Evolutionary conservation across 371 early-diverging fungal species (phyloP).

Genomic region (Dichotomocladium elegans): DNA sequence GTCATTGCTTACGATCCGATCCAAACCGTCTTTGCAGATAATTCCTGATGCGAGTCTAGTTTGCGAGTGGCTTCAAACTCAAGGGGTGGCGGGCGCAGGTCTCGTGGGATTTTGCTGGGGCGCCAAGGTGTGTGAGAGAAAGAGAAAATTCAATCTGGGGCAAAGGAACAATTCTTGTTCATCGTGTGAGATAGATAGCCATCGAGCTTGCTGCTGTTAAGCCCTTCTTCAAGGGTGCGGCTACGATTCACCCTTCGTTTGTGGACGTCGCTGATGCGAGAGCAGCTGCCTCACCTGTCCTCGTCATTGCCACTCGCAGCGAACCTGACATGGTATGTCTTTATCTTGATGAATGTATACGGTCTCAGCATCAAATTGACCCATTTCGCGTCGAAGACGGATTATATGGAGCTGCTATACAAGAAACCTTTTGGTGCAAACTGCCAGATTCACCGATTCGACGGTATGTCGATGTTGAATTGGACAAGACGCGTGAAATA

Average conservation of each 20-base stretch:
- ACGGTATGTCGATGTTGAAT: slow-evolving; percentile 22
- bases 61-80: slow-evolving; percentile 30
- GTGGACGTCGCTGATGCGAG: slow-evolving; percentile 50
- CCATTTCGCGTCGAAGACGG: slow-evolving; percentile 32
- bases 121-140: slow-evolving; percentile 26
- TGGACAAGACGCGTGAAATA: background rate
- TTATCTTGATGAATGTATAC: no score
- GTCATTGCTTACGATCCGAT: background rate
- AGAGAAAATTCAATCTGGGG: background rate
- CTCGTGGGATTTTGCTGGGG: slow-evolving; percentile 73
- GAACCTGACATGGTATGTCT: slow-evolving; percentile 53
- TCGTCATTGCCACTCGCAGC: slow-evolving; percentile 59
- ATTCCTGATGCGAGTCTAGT: slow-evolving; percentile 33
- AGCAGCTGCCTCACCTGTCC: slow-evolving; percentile 50
- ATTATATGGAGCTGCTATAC: slow-evolving; percentile 40
- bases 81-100: slow-evolving; percentile 41
- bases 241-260: slow-evolving; percentile 61
- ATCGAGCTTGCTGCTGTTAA: slow-evolving; percentile 24
- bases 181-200: slow-evolving; percentile 19
- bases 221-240: slow-evolving; percentile 44
- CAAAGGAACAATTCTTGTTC: background rate
- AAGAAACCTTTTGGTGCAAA: slow-evolving; percentile 56
- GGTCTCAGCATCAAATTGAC: no score
- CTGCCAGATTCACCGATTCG: slow-evolving; percentile 56
- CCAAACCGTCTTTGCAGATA: slow-evolving; percentile 11